Evolutionary conservation across 257 asterid species (phyloP).

Genomic region (Forsythia suspensa): DNA sequence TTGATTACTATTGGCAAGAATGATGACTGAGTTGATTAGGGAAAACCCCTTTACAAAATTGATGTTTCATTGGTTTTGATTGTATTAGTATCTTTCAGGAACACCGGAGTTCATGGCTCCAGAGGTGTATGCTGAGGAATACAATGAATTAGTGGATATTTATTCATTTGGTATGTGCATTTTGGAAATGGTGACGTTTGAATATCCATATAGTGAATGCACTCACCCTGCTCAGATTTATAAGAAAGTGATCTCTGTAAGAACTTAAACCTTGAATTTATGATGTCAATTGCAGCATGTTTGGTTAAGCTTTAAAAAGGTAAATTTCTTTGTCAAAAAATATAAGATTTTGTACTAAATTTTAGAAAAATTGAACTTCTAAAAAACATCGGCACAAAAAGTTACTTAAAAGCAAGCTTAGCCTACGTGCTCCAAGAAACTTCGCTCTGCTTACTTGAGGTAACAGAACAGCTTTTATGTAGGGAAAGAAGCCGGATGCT

Average conservation of each 20-base stretch:
- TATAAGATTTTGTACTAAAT: background rate
- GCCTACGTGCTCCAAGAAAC: background rate
- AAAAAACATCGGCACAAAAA: background rate
- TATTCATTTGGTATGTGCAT: constrained; percentile 91
- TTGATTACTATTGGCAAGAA: background rate
- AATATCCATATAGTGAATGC: constrained; percentile 88
- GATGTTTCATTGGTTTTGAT: background rate
- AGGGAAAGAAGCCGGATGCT: constrained; percentile 90
- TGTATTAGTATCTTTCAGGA: constrained; percentile 33
- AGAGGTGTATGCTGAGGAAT: constrained; percentile 80
- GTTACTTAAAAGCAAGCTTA: background rate
- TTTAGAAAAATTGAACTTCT: background rate
- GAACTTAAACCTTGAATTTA: constrained; percentile 24
- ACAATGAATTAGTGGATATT: constrained; percentile 80
- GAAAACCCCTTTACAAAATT: background rate
- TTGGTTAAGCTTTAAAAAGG: background rate
- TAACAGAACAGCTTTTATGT: background rate
- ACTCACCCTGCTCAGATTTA: constrained; percentile 88
- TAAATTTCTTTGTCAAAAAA: background rate
- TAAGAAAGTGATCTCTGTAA: constrained; percentile 81
- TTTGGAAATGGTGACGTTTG: constrained; percentile 88
- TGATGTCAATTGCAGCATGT: background rate
- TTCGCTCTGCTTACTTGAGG: background rate
- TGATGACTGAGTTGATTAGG: background rate
- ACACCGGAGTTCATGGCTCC: constrained; percentile 99